These are phyloP conservation scores for Aspergillus coremiiformis DNA, from an alignment of 495 filamentous ascomycete species.

Conservation along the genomic window DNA sequence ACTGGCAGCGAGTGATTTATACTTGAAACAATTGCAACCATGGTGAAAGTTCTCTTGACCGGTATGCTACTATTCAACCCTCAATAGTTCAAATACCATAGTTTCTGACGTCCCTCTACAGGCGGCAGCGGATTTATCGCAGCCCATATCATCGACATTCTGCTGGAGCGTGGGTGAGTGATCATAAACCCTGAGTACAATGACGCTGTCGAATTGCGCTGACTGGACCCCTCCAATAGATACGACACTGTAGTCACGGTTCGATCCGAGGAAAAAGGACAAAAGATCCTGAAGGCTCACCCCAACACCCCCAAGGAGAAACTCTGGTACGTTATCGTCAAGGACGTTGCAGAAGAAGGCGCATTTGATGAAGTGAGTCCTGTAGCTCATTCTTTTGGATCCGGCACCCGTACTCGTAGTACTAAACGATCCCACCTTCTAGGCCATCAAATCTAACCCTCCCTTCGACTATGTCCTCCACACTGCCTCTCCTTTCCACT, in stretches of 20 bases:
- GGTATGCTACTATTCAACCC: constrained; percentile 21
- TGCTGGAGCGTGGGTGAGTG: constrained; percentile 51
- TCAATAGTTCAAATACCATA: not conserved
- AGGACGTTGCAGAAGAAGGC: constrained; percentile 67
- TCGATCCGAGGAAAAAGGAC: constrained; percentile 68
- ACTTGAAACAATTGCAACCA: constrained; percentile 18
- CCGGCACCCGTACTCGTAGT: not conserved
- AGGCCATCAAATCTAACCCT: constrained; percentile 59
- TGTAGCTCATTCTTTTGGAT: not conserved
- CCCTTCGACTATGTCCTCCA: constrained; percentile 83
- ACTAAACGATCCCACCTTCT: not conserved
- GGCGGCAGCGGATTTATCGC: constrained; percentile 69
- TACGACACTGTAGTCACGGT: constrained; percentile 83
- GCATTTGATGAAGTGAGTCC: constrained; percentile 64
- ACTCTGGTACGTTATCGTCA: constrained; percentile 70
- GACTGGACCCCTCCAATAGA: constrained; percentile 9
- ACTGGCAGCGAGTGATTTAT: no score
- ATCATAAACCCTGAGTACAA: not conserved
- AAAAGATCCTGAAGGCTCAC: constrained; percentile 63
- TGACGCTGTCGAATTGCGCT: not conserved
- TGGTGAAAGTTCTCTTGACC: constrained; percentile 39
- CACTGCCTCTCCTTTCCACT: constrained; percentile 83
- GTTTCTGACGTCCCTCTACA: constrained; percentile 15
- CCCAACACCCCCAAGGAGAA: constrained; percentile 50
- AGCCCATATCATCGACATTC: constrained; percentile 70